A percentile compares a stretch with the other conserved stretches of the same genome.
These are phyloP conservation scores for Dillenia turbinata DNA, from an alignment of 164 flowering plant species.

Conservation along the genomic window DNA sequence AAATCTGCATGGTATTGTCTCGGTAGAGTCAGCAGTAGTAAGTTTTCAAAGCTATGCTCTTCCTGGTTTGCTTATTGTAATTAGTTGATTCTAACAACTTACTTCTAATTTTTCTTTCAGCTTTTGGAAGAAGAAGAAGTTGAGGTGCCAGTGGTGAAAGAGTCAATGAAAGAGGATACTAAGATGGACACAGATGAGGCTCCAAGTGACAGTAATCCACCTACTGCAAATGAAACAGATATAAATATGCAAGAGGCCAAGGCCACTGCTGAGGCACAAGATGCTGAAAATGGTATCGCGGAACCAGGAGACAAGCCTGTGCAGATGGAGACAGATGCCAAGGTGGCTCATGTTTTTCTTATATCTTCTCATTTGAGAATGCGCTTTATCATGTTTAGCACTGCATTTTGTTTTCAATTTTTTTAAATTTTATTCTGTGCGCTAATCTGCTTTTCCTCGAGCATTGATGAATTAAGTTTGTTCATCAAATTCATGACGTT, in stretches of 20 bases:
- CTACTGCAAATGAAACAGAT: conserved; percentile 44
- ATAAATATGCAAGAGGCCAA: conserved; percentile 77
- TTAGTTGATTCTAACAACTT: background rate
- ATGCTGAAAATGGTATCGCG: conserved; percentile 63
- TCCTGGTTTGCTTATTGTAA: background rate
- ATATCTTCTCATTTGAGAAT: background rate
- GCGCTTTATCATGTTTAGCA: background rate
- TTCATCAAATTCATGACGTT: too few relatives aligned
- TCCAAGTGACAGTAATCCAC: conserved; percentile 33
- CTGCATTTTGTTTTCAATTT: background rate
- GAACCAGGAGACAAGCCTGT: conserved; percentile 69
- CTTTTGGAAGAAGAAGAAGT: conserved; percentile 82
- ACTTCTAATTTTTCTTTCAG: conserved; percentile 21
- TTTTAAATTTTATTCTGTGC: background rate
- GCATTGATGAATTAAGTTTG: too few relatives aligned
- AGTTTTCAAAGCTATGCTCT: conserved; percentile 18
- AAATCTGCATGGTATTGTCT: conserved; percentile 82
- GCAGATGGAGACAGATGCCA: conserved; percentile 82
- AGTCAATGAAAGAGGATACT: conserved; percentile 44
- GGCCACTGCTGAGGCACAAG: conserved; percentile 34
- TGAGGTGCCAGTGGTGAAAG: conserved; percentile 75
- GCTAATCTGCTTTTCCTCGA: too few relatives aligned
- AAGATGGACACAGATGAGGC: conserved; percentile 85
- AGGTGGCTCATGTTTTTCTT: conserved; percentile 32
- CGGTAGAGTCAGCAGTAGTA: conserved; percentile 86